phyloP scores from a whole-genome alignment of 768 basidiomycete species.

The Suillus clintonianus region DNA sequence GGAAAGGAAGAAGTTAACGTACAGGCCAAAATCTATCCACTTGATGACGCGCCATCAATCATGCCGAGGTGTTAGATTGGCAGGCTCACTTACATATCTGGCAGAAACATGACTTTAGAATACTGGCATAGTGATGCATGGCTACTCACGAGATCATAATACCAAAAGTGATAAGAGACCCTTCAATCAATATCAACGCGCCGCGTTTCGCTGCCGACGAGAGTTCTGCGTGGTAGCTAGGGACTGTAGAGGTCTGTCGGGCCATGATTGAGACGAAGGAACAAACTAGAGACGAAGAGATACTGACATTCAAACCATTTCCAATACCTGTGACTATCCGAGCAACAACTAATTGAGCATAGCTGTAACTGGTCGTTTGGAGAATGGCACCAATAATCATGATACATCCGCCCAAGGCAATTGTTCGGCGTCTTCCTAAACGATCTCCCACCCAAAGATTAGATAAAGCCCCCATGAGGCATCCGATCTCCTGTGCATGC shows the following conservation, averaged over 20 bases:
- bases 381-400: slow-evolving; percentile 67
- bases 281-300: not conserved
- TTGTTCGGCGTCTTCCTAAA: slow-evolving; percentile 60
- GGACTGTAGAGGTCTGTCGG: slow-evolving; percentile 61
- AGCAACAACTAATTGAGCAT: slow-evolving; percentile 63
- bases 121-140: not conserved
- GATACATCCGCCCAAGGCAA: slow-evolving; percentile 56
- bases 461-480: slow-evolving; percentile 61
- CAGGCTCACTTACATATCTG: slow-evolving; percentile 15
- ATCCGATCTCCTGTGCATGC: slow-evolving; percentile 58
- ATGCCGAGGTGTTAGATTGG: not conserved
- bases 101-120: not conserved
- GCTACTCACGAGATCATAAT: slow-evolving; percentile 59
- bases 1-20: slow-evolving; percentile 17
- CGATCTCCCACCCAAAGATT: slow-evolving; percentile 63
- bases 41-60: slow-evolving; percentile 17
- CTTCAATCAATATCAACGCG: slow-evolving; percentile 66
- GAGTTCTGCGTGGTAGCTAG: slow-evolving; percentile 67
- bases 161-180: slow-evolving; percentile 62
- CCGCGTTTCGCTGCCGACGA: slow-evolving; percentile 61
- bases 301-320: slow-evolving; percentile 59
- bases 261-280: not conserved
- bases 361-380: slow-evolving; percentile 56
- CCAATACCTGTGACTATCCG: slow-evolving; percentile 64
- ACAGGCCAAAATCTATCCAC: slow-evolving; percentile 71